phyloP scores from a whole-genome alignment of 768 basidiomycete genomes.

The Tephrocybe sp. region DNA sequence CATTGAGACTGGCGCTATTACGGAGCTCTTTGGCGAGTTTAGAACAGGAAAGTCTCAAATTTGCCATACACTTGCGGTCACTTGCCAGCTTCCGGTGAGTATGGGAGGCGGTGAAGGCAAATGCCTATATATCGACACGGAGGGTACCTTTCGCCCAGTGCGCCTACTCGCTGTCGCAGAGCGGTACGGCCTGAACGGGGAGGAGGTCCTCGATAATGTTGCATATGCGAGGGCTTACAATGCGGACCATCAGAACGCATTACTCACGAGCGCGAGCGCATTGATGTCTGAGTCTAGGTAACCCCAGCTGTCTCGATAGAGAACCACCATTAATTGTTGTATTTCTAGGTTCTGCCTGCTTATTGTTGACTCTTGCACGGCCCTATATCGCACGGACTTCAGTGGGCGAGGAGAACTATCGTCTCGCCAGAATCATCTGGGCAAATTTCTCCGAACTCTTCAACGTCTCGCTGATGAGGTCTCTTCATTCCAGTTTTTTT shows the following conservation, averaged over 20 bases:
- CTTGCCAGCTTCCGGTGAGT: slow-evolving; percentile 92
- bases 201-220: slow-evolving; percentile 97
- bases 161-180: slow-evolving; percentile 93
- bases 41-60: slow-evolving; percentile 97
- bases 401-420: slow-evolving; percentile 94
- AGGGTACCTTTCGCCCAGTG: slow-evolving; percentile 97
- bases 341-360: slow-evolving; percentile 86
- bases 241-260: slow-evolving; percentile 91
- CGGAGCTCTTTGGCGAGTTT: slow-evolving; percentile 98
- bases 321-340: slow-evolving; percentile 6
- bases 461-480: slow-evolving; percentile 97
- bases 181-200: slow-evolving; percentile 93
- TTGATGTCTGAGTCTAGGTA: slow-evolving; percentile 99
- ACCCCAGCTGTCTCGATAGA: slow-evolving; percentile 13
- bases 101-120: slow-evolving; percentile 99
- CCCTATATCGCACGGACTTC: slow-evolving; percentile 93
- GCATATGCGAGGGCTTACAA: slow-evolving; percentile 99
- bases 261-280: slow-evolving; percentile 91
- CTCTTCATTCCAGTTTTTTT: slow-evolving; percentile 3
- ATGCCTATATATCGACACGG: slow-evolving; percentile 98
- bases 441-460: slow-evolving; percentile 90
- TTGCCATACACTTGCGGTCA: slow-evolving; percentile 96
- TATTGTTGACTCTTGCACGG: slow-evolving; percentile 95
- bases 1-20: slow-evolving; percentile 97
- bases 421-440: slow-evolving; percentile 92